Base-by-base conservation (phyloP, 371 early-diverging fungal species). In the Rhizopus sp. region DNA sequence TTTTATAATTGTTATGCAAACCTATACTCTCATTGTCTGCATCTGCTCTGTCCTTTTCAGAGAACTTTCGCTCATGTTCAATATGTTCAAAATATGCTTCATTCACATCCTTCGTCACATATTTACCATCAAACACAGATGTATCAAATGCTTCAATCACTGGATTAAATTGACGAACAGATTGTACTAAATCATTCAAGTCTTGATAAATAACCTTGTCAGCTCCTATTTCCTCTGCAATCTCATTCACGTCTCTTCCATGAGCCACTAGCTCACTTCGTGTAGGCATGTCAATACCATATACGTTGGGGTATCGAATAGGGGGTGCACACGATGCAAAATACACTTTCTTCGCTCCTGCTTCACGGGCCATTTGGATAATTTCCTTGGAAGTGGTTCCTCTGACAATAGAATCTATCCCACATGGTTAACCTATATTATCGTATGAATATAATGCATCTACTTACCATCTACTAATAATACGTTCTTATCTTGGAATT, bases 211-310 rank as follows among this genome's bases (percentile, higher is more conserved):
- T 93, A 35, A 98, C 92, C 55, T 75, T 68, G 73, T 98, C 99
- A 16, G 97, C 97, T 42, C 95, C 95, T 53, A 98, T 88, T 42
- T 80, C 90, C 3, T 67, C 66, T 3, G 99, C 95, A 34, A 98
- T 86, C 59, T 92, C 85, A 9, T 87, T 89, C 37, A 91, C 93
- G 32, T 78, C 83, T 40, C 88, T 84, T 33, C 82, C 79, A 51
- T 85, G 82, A 6, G 97, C 99, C 16, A 98, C 92, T 41, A 98
- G 80, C 68, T 98, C 99, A 40, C 79, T 68, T 23, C 90, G 85
- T 13, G 94, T 90, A 23, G 99, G 99, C 98, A 98, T 98, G 64
- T 98, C 97, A 75, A 98, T 98, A 62, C 99, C 99, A 66, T 98
- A 98, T 15, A 98, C 99, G 72, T 98, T 98, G 54, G 96, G 97